These are phyloP conservation scores for Sporothrix pallida DNA, from an alignment of 2,329 filamentous ascomycete genomes.

Conservation along the genomic window DNA sequence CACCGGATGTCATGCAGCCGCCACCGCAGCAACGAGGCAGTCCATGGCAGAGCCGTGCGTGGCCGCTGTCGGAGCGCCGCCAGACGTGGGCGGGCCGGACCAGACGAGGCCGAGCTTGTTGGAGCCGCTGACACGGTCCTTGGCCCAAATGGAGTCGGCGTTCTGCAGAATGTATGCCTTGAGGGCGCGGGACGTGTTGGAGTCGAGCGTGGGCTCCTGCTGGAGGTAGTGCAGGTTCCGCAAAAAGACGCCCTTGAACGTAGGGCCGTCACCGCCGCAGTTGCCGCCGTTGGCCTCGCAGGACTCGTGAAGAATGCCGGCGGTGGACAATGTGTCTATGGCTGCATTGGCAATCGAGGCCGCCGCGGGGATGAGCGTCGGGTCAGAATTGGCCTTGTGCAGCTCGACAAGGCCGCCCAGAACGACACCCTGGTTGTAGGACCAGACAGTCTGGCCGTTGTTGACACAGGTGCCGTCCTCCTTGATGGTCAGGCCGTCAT, in stretches of 20 bases:
- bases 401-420: slow-evolving; percentile 60
- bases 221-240: slow-evolving; percentile 66
- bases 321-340: slow-evolving; percentile 51
- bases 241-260: slow-evolving; percentile 68
- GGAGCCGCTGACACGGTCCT: slow-evolving; percentile 55
- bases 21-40: slow-evolving; percentile 66
- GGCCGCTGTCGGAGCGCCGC: slow-evolving; percentile 56
- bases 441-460: slow-evolving; percentile 54
- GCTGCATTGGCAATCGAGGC: slow-evolving; percentile 58
- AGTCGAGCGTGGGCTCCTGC: slow-evolving; percentile 46
- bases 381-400: slow-evolving; percentile 46
- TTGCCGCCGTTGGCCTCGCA: slow-evolving; percentile 54
- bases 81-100: slow-evolving; percentile 59
- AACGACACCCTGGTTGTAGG: slow-evolving; percentile 64
- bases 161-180: slow-evolving; percentile 63
- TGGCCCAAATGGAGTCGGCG: slow-evolving; percentile 69
- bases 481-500: slow-evolving; percentile 56
- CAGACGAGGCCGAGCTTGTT: slow-evolving; percentile 67
- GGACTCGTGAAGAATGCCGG: slow-evolving; percentile 59
- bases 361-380: slow-evolving; percentile 51
- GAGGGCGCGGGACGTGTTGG: slow-evolving; percentile 47
- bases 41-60: slow-evolving; percentile 71
- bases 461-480: slow-evolving; percentile 55
- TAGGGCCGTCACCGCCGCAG: slow-evolving; percentile 52
- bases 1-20: slow-evolving; percentile 42